These are phyloP conservation scores for Colletotrichum cuscutae DNA, from an alignment of 2,329 filamentous ascomycete species.

Conservation along the genomic window DNA sequence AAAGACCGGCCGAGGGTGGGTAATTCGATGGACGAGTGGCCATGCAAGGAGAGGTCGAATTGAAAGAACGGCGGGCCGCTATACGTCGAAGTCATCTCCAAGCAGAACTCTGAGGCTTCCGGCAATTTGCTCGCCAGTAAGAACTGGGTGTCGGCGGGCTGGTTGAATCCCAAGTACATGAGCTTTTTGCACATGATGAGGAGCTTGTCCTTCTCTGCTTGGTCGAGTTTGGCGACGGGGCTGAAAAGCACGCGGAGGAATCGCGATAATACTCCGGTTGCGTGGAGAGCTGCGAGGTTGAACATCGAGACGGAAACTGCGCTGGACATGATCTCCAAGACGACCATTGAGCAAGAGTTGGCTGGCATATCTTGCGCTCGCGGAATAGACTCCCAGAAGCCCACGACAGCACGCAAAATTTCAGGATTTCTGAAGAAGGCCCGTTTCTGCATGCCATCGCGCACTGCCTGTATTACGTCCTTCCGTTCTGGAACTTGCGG, in stretches of 20 bases:
- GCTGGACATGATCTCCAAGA: constrained; percentile 71
- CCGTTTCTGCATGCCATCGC: constrained; percentile 60
- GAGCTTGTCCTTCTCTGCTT: constrained; percentile 68
- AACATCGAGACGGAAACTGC: constrained; percentile 71
- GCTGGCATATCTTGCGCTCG: constrained; percentile 54
- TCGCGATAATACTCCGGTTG: constrained; percentile 75
- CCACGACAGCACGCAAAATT: constrained; percentile 70
- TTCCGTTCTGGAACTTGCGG: not conserved
- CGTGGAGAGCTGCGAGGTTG: constrained; percentile 78
- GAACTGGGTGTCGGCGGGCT: constrained; percentile 84
- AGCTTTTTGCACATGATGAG: constrained; percentile 75
- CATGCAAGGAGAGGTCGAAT: constrained; percentile 89
- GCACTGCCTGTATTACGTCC: constrained; percentile 51
- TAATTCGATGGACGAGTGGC: constrained; percentile 90
- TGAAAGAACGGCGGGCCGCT: constrained; percentile 87
- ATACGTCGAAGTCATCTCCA: constrained; percentile 79
- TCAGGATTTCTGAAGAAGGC: constrained; percentile 69
- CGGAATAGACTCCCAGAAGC: constrained; percentile 72
- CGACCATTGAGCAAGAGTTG: constrained; percentile 68
- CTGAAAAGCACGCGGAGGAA: constrained; percentile 72
- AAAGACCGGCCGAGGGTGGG: constrained; percentile 87
- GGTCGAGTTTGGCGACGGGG: constrained; percentile 58
- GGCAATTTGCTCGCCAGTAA: constrained; percentile 67
- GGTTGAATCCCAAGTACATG: constrained; percentile 80
- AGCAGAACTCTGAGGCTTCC: constrained; percentile 73